Evolutionary conservation across 75 land plant genomes (phyloP), one percentile per base, ranked within the genome.

Genomic region (Picea sitchensis): DNA sequence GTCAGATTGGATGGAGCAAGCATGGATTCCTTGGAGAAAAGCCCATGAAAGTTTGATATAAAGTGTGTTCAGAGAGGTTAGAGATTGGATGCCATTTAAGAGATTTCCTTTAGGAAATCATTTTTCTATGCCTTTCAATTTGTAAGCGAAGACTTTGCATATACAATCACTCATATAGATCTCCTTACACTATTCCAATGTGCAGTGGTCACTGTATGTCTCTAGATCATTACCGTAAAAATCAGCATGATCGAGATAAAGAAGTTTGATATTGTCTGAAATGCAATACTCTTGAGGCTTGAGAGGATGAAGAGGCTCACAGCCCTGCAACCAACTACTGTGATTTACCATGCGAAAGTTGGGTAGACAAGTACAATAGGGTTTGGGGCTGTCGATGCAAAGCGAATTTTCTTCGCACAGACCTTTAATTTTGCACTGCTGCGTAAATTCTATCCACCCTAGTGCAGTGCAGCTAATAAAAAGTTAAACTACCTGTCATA

Each of bases 341-440:
- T 0, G 4, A 41, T 41, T 41, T 5, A 41, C 44, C 44, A 41
- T 41, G 44, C 44, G 44, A 41, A 41, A 41, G 4, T 5, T 5
- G 4, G 5, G 44, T 41, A 41, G 5, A 41, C 44, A 41, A 41
- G 44, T 5, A 41, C 44, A 41, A 4, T 41, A 4, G 5, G 44
- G 44, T 0, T 41, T 41, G 5, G 5, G 44, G 44, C 44, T 32
- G 1, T 83, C 78, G 0, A 86, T 65, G 1, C 92, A 76, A 90
- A 90, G 21, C 80, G 9, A 1, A 41, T 41, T 41, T 4, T 41
- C 5, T 4, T 5, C 44, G 44, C 44, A 41, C 0, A 41, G 5
- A 41, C 92, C 92, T 61, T 82, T 82, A 2, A 88, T 79, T 14
- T 26, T 59, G 80, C 92, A 88, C 2, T 1, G 77, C 58, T 83